Evolutionary conservation across 768 basidiomycete genomes (phyloP), one percentile per base, ranked within the genome.

Genomic region (Holtermanniella nyarrowii): DNA sequence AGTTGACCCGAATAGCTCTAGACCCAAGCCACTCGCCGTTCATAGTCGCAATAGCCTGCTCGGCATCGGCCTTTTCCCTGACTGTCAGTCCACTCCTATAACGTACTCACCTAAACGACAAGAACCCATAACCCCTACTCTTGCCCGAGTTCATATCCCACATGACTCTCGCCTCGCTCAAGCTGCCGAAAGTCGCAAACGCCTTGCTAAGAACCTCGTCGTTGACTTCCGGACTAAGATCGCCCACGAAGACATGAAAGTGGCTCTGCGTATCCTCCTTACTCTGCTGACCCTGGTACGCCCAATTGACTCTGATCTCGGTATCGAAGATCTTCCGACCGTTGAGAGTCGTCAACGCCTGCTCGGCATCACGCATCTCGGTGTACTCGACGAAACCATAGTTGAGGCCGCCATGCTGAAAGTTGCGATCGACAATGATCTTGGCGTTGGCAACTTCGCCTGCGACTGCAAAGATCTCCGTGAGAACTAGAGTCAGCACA

Each of bases 71-170:
- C 75, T 93, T 91, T 77, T 99, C 95, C 65, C 93, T 68, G 50
- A 48, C 48, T 13, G 7, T 44, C 46, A 56, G 49, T 50, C 52
- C 43, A 44, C 52, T 37, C 50, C 23, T 18, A 46, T 13, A 5
- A 13, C 25, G 13, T 4, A 64, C 65, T 52, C 54, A 71, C 69
- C 67, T 81, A 80, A 96, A 97, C 2, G 93, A 91, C 58, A 97
- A 80, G 79, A 97, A 97, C 46, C 93, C 91, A 69, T 97, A 96
- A 40, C 93, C 93, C 65, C 93, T 85, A 66, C 85, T 88, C 76
- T 97, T 96, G 56, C 95, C 95, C 48, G 91, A 93, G 75, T 91
- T 95, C 89, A 97, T 96, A 72, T 99, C 95, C 93, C 93, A 97
- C 93, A 97, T 97, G 55, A 97, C 95, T 26, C 95, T 82, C 46